Evolutionary conservation across 176 grass and related monocot species (phyloP).

Genomic region (Alloteropsis semialata): DNA sequence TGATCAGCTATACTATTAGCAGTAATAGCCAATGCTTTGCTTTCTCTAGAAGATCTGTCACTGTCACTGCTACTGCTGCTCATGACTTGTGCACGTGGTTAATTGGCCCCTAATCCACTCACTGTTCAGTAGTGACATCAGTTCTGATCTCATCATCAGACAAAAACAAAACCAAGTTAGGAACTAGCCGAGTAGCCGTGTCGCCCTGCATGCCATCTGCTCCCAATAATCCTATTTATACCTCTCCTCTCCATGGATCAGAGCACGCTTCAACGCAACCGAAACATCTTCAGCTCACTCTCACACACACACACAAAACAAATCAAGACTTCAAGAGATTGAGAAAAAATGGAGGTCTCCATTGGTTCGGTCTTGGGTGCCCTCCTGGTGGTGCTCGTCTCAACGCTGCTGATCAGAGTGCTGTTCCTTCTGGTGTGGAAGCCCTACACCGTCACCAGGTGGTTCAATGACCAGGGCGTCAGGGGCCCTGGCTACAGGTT

Average conservation of each 20-base stretch:
- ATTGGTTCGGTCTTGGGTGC: background rate
- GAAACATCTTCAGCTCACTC: background rate
- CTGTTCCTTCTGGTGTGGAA: constrained; percentile 28
- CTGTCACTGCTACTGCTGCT: background rate
- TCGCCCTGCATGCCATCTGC: background rate
- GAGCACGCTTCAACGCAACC: background rate
- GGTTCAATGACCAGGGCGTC: constrained; percentile 27
- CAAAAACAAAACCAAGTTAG: background rate
- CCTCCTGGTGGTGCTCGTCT: background rate
- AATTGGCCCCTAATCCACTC: no score
- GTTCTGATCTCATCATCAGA: background rate
- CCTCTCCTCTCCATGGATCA: background rate
- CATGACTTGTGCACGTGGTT: background rate
- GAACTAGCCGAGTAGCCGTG: background rate
- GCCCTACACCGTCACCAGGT: background rate
- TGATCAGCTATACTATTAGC: no score
- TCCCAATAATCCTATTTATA: background rate
- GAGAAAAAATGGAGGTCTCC: background rate
- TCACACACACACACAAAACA: background rate
- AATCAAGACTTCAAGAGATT: no score
- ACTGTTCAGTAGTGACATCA: background rate
- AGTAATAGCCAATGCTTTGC: background rate
- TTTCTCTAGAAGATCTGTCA: background rate
- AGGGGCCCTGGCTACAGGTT: constrained; percentile 22
- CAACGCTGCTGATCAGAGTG: background rate